A percentile compares a stretch with the other conserved stretches of the same genome.
Conservation (phyloP, 2,329 filamentous ascomycete genomes). For the Elsinoe arachidis region DNA sequence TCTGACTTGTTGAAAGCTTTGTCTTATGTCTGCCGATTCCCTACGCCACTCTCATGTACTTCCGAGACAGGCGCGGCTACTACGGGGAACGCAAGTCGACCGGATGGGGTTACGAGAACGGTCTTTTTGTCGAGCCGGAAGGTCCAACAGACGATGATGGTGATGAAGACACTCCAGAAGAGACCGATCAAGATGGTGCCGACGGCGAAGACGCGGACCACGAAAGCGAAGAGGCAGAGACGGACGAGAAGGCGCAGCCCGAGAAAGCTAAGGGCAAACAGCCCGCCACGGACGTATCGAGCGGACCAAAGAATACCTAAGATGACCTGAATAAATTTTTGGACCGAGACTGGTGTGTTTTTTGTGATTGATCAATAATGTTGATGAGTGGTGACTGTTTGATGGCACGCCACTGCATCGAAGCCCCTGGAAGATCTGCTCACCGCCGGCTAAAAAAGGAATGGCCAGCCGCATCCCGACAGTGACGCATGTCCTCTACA, state of each 20-base stretch:
- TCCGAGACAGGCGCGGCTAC: conserved; percentile 1
- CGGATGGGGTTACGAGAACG: conserved; percentile 8
- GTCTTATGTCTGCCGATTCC: background rate
- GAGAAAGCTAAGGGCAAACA: background rate
- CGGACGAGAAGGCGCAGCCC: background rate
- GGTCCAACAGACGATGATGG: background rate
- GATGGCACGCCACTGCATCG: background rate
- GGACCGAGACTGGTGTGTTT: too few relatives aligned
- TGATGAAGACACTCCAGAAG: background rate
- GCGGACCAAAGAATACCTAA: too few relatives aligned
- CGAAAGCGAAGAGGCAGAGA: background rate
- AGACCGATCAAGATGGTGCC: background rate
- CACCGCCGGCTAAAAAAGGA: conserved; percentile 10
- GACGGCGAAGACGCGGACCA: background rate
- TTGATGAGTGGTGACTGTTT: background rate
- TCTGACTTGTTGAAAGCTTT: background rate
- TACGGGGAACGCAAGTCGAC: background rate
- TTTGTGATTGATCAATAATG: background rate
- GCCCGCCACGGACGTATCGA: too few relatives aligned
- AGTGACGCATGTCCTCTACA: conserved; percentile 9
- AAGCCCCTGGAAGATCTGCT: conserved; percentile 6
- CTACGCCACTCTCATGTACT: background rate
- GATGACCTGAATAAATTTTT: too few relatives aligned
- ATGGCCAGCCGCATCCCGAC: background rate
- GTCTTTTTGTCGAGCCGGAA: background rate